Evolutionary conservation across 345 rosid species (phyloP).

Genomic region (Microthlaspi erraticum): DNA sequence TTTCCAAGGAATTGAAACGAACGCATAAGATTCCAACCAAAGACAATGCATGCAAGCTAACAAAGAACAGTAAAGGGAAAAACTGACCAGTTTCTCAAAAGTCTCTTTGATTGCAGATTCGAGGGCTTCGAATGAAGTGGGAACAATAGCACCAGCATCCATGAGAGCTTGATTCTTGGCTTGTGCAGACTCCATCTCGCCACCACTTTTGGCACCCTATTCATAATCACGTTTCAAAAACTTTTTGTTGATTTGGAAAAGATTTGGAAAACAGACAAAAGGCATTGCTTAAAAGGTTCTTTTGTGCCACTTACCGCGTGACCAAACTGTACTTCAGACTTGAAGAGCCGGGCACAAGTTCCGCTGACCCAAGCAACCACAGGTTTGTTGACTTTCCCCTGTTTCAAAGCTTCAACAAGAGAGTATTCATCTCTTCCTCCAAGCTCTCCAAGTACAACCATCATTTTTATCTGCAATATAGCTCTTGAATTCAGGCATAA

Average conservation of each 20-base stretch:
- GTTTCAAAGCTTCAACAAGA: slow-evolving; percentile 93
- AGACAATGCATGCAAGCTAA: slow-evolving; percentile 20
- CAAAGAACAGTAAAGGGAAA: slow-evolving; percentile 24
- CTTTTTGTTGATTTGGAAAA: slow-evolving; percentile 7
- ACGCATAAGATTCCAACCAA: slow-evolving; percentile 15
- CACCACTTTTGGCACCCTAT: slow-evolving; percentile 99
- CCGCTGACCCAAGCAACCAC: slow-evolving; percentile 99
- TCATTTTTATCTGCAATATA: slow-evolving; percentile 76
- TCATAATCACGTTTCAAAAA: slow-evolving; percentile 29
- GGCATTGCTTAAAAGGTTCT: background rate
- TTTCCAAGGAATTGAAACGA: slow-evolving; percentile 20
- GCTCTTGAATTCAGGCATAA: slow-evolving; percentile 15
- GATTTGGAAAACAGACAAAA: slow-evolving; percentile 8
- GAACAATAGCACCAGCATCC: slow-evolving; percentile 94
- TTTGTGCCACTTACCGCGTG: slow-evolving; percentile 81
- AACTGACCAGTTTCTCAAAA: slow-evolving; percentile 82
- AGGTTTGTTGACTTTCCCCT: slow-evolving; percentile 91
- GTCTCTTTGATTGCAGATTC: slow-evolving; percentile 84
- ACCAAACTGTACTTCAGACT: slow-evolving; percentile 98
- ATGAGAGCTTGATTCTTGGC: slow-evolving; percentile 95
- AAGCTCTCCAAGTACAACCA: slow-evolving; percentile 97
- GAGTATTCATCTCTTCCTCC: slow-evolving; percentile 98
- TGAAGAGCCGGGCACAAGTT: slow-evolving; percentile 96
- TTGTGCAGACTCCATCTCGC: slow-evolving; percentile 98
- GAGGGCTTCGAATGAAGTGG: slow-evolving; percentile 88